Conservation (phyloP, 2,329 filamentous ascomycete genomes). For the Botrytis fabae region DNA sequence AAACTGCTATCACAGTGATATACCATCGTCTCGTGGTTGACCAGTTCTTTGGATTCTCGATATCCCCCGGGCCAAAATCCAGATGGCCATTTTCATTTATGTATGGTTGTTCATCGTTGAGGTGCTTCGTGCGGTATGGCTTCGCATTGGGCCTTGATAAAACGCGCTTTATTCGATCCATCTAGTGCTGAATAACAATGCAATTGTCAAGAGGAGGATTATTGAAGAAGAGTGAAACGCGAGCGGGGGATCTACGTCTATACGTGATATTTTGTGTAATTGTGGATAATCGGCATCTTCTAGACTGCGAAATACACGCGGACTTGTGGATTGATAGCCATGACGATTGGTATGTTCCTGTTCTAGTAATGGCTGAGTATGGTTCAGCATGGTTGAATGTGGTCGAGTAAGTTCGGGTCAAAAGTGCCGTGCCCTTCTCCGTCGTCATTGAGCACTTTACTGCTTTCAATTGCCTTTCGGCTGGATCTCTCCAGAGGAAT, state of each 20-base stretch:
- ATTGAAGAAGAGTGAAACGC: neutral
- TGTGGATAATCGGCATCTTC: constrained; percentile 14
- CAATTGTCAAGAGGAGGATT: neutral
- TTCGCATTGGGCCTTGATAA: constrained; percentile 37
- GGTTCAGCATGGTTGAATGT: neutral
- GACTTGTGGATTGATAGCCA: constrained; percentile 2
- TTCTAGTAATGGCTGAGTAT: neutral
- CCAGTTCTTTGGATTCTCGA: constrained; percentile 47
- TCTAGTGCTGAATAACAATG: neutral
- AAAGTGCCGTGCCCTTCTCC: neutral
- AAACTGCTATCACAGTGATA: constrained; percentile 43
- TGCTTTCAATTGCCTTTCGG: neutral
- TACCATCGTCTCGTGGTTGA: constrained; percentile 43
- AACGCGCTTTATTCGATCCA: constrained; percentile 34
- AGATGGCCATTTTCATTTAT: constrained; percentile 37
- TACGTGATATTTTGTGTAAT: neutral
- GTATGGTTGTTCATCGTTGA: constrained; percentile 27
- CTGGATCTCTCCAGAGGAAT: neutral
- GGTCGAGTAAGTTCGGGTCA: neutral
- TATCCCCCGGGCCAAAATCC: constrained; percentile 47
- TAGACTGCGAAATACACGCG: neutral
- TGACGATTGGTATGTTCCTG: neutral
- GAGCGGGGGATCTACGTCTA: neutral
- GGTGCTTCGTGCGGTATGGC: constrained; percentile 33
- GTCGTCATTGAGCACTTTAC: neutral